Conservation (phyloP, 192 early-diverging fungal genomes). For the Entophlyctis helioformis region DNA sequence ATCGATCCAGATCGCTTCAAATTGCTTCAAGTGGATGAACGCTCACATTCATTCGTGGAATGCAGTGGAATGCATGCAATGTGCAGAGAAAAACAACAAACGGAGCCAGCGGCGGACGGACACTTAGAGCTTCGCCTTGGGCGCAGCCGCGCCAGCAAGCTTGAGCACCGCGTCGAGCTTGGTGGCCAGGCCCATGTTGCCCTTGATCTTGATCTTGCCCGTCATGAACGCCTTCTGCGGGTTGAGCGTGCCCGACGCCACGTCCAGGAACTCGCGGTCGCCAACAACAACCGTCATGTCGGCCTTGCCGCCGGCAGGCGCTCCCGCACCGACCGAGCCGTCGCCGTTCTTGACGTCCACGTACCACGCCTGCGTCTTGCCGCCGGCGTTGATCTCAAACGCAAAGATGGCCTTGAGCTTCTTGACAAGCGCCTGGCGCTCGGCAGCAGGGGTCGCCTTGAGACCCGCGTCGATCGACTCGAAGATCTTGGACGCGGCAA, state of each 20-base stretch:
- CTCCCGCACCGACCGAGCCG: slow-evolving; percentile 44
- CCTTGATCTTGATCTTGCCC: slow-evolving; percentile 75
- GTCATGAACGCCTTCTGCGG: slow-evolving; percentile 86
- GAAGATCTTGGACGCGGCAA: slow-evolving; percentile 67
- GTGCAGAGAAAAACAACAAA: too few species aligned
- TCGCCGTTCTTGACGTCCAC: slow-evolving; percentile 74
- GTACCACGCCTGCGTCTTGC: slow-evolving; percentile 64
- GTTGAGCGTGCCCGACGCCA: slow-evolving; percentile 76
- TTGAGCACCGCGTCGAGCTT: slow-evolving; percentile 26
- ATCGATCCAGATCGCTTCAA: too few species aligned
- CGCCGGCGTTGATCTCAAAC: slow-evolving; percentile 62
- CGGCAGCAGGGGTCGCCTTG: slow-evolving; percentile 45
- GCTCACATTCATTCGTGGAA: too few species aligned
- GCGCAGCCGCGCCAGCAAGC: slow-evolving; percentile 8
- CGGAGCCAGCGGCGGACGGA: too few species aligned
- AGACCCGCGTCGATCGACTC: slow-evolving; percentile 45
- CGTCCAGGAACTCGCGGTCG: slow-evolving; percentile 72
- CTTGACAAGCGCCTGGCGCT: slow-evolving; percentile 49
- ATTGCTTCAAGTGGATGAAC: too few species aligned
- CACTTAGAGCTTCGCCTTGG: slow-evolving; percentile 20
- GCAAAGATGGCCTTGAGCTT: slow-evolving; percentile 81
- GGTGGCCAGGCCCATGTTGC: slow-evolving; percentile 37
- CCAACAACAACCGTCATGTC: slow-evolving; percentile 60
- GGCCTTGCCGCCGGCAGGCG: slow-evolving; percentile 41
- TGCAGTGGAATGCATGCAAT: too few species aligned